Evolutionary conservation across 2,329 filamentous ascomycete species (phyloP).

Genomic region (Sclerotinia glacialis): DNA sequence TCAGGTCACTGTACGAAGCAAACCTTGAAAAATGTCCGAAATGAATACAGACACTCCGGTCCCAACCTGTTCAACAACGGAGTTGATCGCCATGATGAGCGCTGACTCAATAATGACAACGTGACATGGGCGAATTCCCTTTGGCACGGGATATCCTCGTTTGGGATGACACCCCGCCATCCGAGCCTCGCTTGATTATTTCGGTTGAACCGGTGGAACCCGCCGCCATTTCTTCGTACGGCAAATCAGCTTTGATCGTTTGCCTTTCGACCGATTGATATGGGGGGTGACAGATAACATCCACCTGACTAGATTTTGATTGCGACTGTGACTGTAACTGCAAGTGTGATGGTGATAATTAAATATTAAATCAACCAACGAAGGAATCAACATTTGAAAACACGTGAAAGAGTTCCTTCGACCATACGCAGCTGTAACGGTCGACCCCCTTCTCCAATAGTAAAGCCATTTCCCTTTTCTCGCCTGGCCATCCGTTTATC

Average conservation of each 20-base stretch:
- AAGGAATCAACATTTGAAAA: not conserved
- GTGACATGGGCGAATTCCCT: conserved; percentile 1
- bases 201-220: conserved; percentile 5
- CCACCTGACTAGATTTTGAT: conserved; percentile 12
- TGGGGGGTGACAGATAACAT: conserved; percentile 1
- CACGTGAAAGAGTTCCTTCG: conserved; percentile 12
- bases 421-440: not conserved
- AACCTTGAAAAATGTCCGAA: not conserved
- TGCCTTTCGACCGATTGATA: conserved; percentile 10
- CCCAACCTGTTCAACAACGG: not conserved
- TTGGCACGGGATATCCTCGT: conserved; percentile 5
- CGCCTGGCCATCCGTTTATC: conserved; percentile 12
- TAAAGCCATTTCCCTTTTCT: conserved; percentile 8
- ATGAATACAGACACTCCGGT: not conserved
- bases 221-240: not conserved
- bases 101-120: conserved; percentile 14
- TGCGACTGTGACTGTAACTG: not conserved
- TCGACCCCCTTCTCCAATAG: not conserved
- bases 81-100: not conserved
- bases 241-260: conserved; percentile 4
- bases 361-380: not conserved
- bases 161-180: conserved; percentile 8
- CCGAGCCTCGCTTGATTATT: not conserved
- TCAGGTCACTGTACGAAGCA: conserved; percentile 7
- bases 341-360: not conserved